Conservation (phyloP, 352 stramenopile genomes). For the Saprolegnia diclina region DNA sequence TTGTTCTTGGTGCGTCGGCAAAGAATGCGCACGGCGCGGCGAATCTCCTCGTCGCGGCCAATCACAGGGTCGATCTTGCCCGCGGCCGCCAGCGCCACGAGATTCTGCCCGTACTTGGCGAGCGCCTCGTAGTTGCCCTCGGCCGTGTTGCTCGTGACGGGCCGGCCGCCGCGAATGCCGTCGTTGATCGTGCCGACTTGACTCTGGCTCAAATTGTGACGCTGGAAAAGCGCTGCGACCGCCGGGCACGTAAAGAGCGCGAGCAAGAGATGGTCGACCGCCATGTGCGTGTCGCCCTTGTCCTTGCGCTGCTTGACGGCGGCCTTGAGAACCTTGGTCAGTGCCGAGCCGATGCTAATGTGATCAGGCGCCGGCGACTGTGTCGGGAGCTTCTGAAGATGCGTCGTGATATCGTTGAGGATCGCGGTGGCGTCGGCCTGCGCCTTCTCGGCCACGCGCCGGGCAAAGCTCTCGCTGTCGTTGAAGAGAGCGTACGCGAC, state of each 20-base stretch:
- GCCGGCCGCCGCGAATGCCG: constrained; percentile 45
- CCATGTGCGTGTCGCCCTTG: constrained; percentile 70
- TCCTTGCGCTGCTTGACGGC: constrained; percentile 77
- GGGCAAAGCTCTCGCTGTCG: constrained; percentile 53
- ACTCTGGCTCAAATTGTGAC: constrained; percentile 55
- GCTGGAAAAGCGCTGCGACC: constrained; percentile 53
- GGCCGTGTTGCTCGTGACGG: constrained; percentile 70
- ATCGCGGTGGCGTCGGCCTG: constrained; percentile 48
- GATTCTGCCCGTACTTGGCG: constrained; percentile 63
- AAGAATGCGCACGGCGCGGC: constrained; percentile 93
- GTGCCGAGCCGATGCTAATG: constrained; percentile 49
- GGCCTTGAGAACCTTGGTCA: constrained; percentile 77
- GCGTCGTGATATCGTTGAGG: constrained; percentile 37
- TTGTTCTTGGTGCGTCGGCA: constrained; percentile 97
- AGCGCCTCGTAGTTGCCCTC: constrained; percentile 88
- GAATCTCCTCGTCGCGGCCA: constrained; percentile 92
- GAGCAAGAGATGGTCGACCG: constrained; percentile 64
- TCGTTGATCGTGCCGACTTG: constrained; percentile 64
- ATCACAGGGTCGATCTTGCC: constrained; percentile 90
- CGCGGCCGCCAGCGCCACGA: constrained; percentile 58
- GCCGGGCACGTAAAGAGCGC: constrained; percentile 62
- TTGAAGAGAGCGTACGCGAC: constrained; percentile 62
- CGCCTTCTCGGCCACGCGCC: constrained; percentile 44
- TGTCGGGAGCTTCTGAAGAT: constrained; percentile 62
- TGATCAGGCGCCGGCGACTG: constrained; percentile 69